Evolutionary conservation across 2,329 filamentous ascomycete genomes (phyloP), one percentile per base, ranked within the genome.

Genomic region (Aaosphaeria arxii): DNA sequence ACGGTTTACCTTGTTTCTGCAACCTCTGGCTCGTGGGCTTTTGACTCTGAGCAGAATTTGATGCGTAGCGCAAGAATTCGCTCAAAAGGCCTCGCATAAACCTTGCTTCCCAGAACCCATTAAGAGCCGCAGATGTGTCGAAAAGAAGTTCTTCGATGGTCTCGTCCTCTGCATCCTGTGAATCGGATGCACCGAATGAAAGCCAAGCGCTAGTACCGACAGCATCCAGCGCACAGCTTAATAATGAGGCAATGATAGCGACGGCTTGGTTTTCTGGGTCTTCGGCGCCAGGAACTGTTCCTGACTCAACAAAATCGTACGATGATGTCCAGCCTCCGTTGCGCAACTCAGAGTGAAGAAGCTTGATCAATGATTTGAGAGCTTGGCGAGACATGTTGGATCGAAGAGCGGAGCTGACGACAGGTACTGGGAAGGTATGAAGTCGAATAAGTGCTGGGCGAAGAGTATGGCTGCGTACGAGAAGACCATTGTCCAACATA

Each of bases 141-240:
- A 83, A 77, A 57, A 83, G 83, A 43, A 92, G 76, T 39, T 80
- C 77, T 17, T 79, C 74, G 47, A 91, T 75, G 48, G 90, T 81
- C 54, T 87, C 83, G 38, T 83, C 79, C 1, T 80, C 77, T 40
- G 83, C 79, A 7, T 77, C 71, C 33, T 77, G 73, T 40, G 73
- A 72, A 24, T 24, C 17, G 61, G 81, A 70, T 41, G 77, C 54
- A 82, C 82, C 84, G 31, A 57, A 56, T 5, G 63, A 55, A 40
- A 91, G 76, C 87, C 88, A 91, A 17, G 88, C 88, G 46, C 83
- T 83, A 7, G 85, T 79, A 2, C 87, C 88, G 11, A 92, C 80
- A 0, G 88, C 84, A 67, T 92, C 88, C 40, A 92, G 77, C 51
- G 87, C 88, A 59, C 84, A 83, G 53, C 84, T 84, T 30, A 91